Conservation (phyloP, 176 grass and related monocot species). For the Carex scoparia region DNA sequence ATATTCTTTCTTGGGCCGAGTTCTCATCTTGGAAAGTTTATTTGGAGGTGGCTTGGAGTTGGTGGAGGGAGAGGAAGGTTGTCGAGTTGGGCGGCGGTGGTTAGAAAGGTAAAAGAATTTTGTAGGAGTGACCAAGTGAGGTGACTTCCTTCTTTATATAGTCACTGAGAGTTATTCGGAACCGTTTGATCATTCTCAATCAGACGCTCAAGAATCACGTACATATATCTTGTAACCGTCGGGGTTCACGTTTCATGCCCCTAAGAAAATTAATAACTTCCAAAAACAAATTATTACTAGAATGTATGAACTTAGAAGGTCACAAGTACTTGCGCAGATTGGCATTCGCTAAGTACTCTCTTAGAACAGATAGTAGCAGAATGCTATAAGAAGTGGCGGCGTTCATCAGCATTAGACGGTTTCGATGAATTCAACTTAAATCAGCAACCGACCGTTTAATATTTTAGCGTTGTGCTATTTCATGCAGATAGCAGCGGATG, state of each 20-base stretch:
- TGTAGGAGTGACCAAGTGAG: constrained; percentile 7
- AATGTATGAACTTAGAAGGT: not conserved
- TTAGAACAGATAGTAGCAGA: not conserved
- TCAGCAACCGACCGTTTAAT: not conserved
- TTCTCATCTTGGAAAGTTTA: constrained; percentile 2
- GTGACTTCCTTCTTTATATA: constrained; percentile 12
- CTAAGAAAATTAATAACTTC: not conserved
- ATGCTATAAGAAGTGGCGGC: not conserved
- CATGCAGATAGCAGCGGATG: not conserved
- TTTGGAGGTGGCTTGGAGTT: not conserved
- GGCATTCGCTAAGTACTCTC: not conserved
- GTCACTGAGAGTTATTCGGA: not conserved
- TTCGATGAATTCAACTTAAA: constrained; percentile 8
- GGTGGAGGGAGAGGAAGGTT: not conserved
- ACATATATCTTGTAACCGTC: not conserved
- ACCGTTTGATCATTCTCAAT: constrained; percentile 5
- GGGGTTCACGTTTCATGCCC: not conserved
- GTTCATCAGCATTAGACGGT: not conserved
- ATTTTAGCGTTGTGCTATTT: not conserved
- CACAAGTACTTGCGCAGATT: not conserved
- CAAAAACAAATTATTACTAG: not conserved
- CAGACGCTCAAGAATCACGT: not conserved
- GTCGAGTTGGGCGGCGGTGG: not conserved
- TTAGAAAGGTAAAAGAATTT: not conserved
- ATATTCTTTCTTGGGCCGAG: not conserved